Conservation (phyloP, 2,329 filamentous ascomycete genomes). For the Spiromastix sp. region DNA sequence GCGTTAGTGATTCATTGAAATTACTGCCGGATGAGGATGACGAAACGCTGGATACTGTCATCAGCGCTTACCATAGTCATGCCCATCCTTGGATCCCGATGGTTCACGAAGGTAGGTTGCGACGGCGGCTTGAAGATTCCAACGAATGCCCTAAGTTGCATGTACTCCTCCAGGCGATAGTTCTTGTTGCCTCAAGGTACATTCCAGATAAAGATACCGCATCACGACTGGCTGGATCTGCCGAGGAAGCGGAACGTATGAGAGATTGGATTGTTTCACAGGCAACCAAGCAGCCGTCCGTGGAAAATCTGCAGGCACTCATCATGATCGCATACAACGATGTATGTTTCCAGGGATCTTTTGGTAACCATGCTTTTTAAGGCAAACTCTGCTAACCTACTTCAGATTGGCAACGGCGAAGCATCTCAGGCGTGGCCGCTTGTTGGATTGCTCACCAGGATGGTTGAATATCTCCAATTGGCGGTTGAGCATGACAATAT, state of each 20-base stretch:
- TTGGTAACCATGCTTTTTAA: neutral
- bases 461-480: constrained; percentile 25
- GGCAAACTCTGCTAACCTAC: neutral
- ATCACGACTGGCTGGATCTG: constrained; percentile 5
- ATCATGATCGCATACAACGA: constrained; percentile 26
- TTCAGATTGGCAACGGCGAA: constrained; percentile 23
- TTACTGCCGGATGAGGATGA: too few species aligned
- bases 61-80: constrained; percentile 22
- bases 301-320: constrained; percentile 26
- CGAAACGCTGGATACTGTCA: constrained; percentile 18
- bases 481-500: constrained; percentile 22
- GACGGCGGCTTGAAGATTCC: constrained; percentile 14
- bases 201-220: constrained; percentile 9
- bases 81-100: constrained; percentile 27
- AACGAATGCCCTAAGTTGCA: constrained; percentile 10
- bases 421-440: constrained; percentile 26
- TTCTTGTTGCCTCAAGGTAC: constrained; percentile 15
- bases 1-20: neutral
- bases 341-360: constrained; percentile 8
- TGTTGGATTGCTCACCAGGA: constrained; percentile 24
- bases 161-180: constrained; percentile 19
- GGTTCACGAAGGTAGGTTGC: constrained; percentile 21
- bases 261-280: constrained; percentile 19
- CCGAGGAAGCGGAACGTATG: constrained; percentile 11
- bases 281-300: constrained; percentile 24